Base-by-base conservation (phyloP, 768 basidiomycete genomes). In the Termitomyces sp. region DNA sequence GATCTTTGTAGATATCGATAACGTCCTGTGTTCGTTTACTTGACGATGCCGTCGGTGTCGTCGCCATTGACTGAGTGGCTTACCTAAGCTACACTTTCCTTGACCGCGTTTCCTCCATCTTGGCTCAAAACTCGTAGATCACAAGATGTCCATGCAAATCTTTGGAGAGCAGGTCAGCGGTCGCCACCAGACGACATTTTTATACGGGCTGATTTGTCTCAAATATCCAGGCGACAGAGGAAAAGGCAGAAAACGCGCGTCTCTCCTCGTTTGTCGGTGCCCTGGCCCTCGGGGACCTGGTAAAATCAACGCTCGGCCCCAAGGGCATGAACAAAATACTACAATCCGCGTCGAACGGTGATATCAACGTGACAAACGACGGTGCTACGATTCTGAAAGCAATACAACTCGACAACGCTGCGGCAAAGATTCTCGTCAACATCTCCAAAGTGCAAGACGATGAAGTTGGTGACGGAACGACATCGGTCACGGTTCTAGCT, bases 281-380 rank as follows among this genome's bases (percentile, higher is more conserved):
- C 6, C 86, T 97, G 66, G 97, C 97, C 0, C 82, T 99, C 36
- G 97, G 97, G 46, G 97, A 99, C 77, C 86, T 99, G 64, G 96
- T 99, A 68, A 98, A 98, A 77, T 96, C 95, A 1, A 99, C 97
- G 8, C 83, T 99, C 2, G 97, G 97, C 9, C 97, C 97, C 26
- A 98, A 99, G 74, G 97, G 97, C 57, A 99, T 98, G 96, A 98
- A 98, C 86, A 98, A 98, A 79, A 98, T 99, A 63, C 85, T 99
- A 16, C 96, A 95, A 73, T 95, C 93, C 1, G 86, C 74, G 1
- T 92, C 94, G 5, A 85, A 89, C 0, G 93, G 94, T 5, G 91
- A 95, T 32, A 91, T 99, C 68, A 97, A 88, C 63, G 96, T 99
- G 51, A 99, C 97, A 12, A 99, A 99, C 74, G 97, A 99, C 72